Evolutionary conservation across 1,284 basidiomycete species (phyloP).

Genomic region (Moesziomyces globuligerus): DNA sequence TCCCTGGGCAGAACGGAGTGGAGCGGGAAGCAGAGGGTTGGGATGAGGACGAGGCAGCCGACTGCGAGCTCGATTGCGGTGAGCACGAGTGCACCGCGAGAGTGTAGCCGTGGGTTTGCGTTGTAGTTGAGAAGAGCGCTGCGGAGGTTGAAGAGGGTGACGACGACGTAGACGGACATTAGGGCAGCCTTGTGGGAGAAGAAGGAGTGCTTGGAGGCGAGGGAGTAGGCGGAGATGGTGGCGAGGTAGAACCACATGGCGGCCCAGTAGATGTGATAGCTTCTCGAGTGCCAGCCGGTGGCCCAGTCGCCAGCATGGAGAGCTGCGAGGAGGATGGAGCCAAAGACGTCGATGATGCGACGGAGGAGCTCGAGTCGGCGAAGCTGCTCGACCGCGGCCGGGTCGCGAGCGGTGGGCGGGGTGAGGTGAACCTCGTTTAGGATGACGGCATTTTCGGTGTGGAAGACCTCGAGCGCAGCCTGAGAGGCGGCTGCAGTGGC

Average conservation of each 20-base stretch:
- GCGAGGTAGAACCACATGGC: conserved; percentile 56
- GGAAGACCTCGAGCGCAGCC: conserved; percentile 58
- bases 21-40: conserved; percentile 58
- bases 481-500: conserved; percentile 28
- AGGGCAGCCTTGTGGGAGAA: conserved; percentile 60
- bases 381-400: conserved; percentile 5
- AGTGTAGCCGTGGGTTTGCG: conserved; percentile 16
- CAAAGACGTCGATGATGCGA: conserved; percentile 46
- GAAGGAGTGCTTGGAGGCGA: conserved; percentile 45
- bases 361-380: conserved; percentile 39
- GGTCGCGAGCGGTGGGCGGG: conserved; percentile 28
- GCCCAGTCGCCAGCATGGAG: conserved; percentile 45
- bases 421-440: conserved; percentile 63
- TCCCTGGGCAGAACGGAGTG: conserved; percentile 44
- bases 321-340: conserved; percentile 34
- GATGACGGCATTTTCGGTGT: conserved; percentile 64
- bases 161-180: conserved; percentile 43
- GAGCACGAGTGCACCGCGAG: conserved; percentile 30
- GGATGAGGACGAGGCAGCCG: conserved; percentile 36
- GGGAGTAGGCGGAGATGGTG: conserved; percentile 43
- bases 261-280: conserved; percentile 43
- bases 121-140: conserved; percentile 42
- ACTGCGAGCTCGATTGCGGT: conserved; percentile 40
- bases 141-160: conserved; percentile 58
- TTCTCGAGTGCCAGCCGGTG: conserved; percentile 18